These are phyloP conservation scores for Yamadazyma buinensis DNA, from an alignment of 1,139 yeast genomes.

Conservation along the genomic window DNA sequence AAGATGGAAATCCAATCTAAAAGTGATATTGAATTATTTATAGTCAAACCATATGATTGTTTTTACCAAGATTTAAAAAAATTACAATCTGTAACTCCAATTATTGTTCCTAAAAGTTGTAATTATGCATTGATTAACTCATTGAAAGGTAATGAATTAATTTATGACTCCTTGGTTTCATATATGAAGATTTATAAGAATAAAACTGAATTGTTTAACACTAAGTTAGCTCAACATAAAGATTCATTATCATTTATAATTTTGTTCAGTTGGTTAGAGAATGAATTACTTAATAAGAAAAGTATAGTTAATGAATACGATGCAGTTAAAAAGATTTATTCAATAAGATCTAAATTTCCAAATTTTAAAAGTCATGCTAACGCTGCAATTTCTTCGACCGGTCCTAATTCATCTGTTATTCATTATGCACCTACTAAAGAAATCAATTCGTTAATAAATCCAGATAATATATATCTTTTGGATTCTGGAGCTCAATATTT, in stretches of 20 bases:
- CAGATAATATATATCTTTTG: slow-evolving; percentile 34
- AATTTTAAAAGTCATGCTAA: slow-evolving; percentile 49
- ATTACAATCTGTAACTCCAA: slow-evolving; percentile 10
- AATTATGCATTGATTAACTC: slow-evolving; percentile 23
- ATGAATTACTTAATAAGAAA: slow-evolving; percentile 23
- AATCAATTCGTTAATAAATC: slow-evolving; percentile 34
- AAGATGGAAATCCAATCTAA: slow-evolving; percentile 28
- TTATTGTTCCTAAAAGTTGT: slow-evolving; percentile 20
- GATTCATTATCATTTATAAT: slow-evolving; percentile 38
- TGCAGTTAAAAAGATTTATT: slow-evolving; percentile 35
- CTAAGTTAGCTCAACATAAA: slow-evolving; percentile 36
- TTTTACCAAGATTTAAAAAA: slow-evolving; percentile 28
- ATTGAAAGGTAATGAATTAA: slow-evolving; percentile 18
- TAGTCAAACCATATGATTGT: slow-evolving; percentile 21
- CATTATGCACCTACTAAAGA: slow-evolving; percentile 50
- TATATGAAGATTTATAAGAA: slow-evolving; percentile 34
- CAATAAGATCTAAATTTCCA: slow-evolving; percentile 36
- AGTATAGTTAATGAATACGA: slow-evolving; percentile 30
- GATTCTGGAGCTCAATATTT: slow-evolving; percentile 55
- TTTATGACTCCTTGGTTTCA: slow-evolving; percentile 29
- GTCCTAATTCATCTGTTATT: slow-evolving; percentile 49
- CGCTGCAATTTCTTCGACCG: slow-evolving; percentile 49
- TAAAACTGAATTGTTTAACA: slow-evolving; percentile 30
- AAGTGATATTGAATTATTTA: slow-evolving; percentile 17
- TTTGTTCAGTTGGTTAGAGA: slow-evolving; percentile 38